Conservation (phyloP, 768 basidiomycete species). For the Tubosaeta sp. region DNA sequence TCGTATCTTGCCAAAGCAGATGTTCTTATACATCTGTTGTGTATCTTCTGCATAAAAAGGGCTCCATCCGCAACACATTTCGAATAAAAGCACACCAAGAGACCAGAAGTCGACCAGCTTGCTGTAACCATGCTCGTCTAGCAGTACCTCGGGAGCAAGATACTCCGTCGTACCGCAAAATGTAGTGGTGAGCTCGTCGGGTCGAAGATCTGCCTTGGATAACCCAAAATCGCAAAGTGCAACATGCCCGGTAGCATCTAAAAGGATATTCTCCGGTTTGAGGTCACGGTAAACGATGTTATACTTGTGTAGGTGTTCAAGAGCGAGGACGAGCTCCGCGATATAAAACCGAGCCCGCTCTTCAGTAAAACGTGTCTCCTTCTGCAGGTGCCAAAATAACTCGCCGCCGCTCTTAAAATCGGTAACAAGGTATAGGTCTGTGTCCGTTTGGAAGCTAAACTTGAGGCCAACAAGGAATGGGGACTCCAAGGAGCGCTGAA, state of each 20-base stretch:
- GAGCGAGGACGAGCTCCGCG: slow-evolving; percentile 89
- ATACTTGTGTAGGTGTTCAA: slow-evolving; percentile 97
- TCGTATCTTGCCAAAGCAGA: slow-evolving; percentile 97
- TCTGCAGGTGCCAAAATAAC: slow-evolving; percentile 96
- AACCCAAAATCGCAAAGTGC: slow-evolving; percentile 98
- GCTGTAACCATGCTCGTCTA: slow-evolving; percentile 97
- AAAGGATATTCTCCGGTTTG: slow-evolving; percentile 97
- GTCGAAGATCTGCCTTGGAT: slow-evolving; percentile 90
- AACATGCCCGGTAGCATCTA: slow-evolving; percentile 97
- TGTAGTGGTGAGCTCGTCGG: slow-evolving; percentile 96
- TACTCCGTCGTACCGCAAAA: slow-evolving; percentile 99
- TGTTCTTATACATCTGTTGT: slow-evolving; percentile 99
- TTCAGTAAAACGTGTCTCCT: slow-evolving; percentile 90
- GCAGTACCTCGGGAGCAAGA: slow-evolving; percentile 96
- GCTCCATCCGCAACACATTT: slow-evolving; percentile 99
- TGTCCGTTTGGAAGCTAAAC: slow-evolving; percentile 96
- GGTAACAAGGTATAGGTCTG: slow-evolving; percentile 92
- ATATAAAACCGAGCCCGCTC: slow-evolving; percentile 95
- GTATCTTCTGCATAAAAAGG: slow-evolving; percentile 99
- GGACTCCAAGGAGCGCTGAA: slow-evolving; percentile 87
- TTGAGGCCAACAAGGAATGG: slow-evolving; percentile 98
- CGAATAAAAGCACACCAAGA: slow-evolving; percentile 91
- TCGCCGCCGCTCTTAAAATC: slow-evolving; percentile 99
- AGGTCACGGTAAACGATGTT: slow-evolving; percentile 95
- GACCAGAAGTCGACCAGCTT: slow-evolving; percentile 99